phyloP scores from a whole-genome alignment of 225 moss, liverwort and hornwort genomes.

The Bryum argenteum region DNA sequence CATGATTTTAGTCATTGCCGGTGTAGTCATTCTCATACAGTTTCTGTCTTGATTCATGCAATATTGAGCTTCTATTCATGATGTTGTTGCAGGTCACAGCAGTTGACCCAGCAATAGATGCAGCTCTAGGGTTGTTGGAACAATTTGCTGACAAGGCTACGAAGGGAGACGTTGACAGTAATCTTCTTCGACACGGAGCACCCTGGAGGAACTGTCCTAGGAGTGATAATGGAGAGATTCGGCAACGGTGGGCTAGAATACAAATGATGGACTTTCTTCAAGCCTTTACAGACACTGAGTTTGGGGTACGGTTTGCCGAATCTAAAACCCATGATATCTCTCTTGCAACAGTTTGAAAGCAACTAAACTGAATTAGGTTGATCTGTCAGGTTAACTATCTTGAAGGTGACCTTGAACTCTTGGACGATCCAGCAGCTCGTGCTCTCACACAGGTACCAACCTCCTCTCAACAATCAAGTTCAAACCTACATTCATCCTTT shows the following conservation, averaged over 20 bases:
- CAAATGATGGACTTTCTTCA: constrained; percentile 86
- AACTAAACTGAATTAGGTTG: constrained; percentile 12
- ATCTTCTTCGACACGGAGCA: constrained; percentile 70
- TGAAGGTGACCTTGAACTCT: constrained; percentile 69
- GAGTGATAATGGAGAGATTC: constrained; percentile 39
- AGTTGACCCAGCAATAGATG: constrained; percentile 83
- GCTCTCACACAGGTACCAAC: constrained; percentile 70
- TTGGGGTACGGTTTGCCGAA: constrained; percentile 57
- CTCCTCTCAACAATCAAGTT: constrained; percentile 1
- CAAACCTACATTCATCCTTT: not conserved
- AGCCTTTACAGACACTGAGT: constrained; percentile 72
- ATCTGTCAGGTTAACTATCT: constrained; percentile 74
- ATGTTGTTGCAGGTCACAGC: constrained; percentile 62
- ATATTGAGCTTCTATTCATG: constrained; percentile 14
- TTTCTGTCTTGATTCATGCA: constrained; percentile 10
- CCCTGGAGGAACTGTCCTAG: constrained; percentile 77
- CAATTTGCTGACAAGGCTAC: constrained; percentile 68
- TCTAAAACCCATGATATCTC: not conserved
- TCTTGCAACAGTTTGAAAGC: not conserved
- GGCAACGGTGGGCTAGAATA: constrained; percentile 66
- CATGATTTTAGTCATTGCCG: not conserved
- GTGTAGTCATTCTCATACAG: not conserved
- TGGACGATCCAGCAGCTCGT: constrained; percentile 83
- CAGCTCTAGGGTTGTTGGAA: constrained; percentile 61
- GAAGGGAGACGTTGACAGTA: constrained; percentile 55